Evolutionary conservation across 1,284 basidiomycete species (phyloP).

Genomic region (Bjerkandera adusta): DNA sequence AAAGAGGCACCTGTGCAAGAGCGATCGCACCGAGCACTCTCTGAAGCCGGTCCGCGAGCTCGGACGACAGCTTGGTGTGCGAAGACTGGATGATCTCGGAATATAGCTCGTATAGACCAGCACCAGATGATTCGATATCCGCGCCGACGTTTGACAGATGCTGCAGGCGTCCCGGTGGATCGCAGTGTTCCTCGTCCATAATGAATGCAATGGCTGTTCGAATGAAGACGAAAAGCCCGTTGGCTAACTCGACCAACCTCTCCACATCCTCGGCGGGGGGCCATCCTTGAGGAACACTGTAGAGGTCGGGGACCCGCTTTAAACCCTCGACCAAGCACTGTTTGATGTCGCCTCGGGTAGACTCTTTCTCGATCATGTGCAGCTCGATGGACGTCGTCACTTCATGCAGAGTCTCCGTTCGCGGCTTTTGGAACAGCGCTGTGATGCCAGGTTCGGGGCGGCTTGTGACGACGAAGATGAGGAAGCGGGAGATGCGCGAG

Average conservation of each 20-base stretch:
- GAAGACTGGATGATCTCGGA: background rate
- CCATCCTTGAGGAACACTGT: conserved; percentile 16
- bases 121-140: too few species aligned
- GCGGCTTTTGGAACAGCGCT: conserved; percentile 12
- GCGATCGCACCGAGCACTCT: background rate
- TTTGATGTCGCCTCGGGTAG: conserved; percentile 19
- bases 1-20: background rate
- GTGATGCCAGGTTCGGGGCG: conserved; percentile 23
- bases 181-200: background rate
- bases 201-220: conserved; percentile 23
- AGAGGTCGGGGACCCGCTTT: background rate
- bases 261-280: conserved; percentile 13
- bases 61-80: background rate
- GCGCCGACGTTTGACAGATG: too few species aligned
- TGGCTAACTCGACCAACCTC: conserved; percentile 14
- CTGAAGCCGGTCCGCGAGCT: background rate
- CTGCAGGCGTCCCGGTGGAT: too few species aligned
- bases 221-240: conserved; percentile 26
- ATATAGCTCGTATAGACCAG: background rate
- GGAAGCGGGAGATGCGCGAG: too few species aligned
- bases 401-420: background rate
- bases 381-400: conserved; percentile 14
- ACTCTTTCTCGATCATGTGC: conserved; percentile 15
- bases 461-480: conserved; percentile 26
- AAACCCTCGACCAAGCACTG: conserved; percentile 15